Percentiles rank a stretch among this genome's conserved stretches.
These are phyloP conservation scores for Trichosporon sp. DNA, from an alignment of 1,284 basidiomycete genomes.

Conservation along the genomic window DNA sequence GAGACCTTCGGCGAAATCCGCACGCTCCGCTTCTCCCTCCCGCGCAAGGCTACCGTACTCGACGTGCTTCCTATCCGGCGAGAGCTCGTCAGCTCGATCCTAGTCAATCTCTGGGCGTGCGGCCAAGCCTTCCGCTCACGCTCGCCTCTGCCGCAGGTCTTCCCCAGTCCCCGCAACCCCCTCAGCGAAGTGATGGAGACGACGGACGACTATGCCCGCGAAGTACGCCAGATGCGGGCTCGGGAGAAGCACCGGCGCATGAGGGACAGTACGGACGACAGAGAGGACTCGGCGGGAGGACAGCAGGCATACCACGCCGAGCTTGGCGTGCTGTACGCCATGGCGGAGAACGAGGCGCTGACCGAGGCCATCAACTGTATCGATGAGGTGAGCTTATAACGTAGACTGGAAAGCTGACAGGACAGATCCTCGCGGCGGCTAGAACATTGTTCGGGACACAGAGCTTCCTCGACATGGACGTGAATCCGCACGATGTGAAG, in stretches of 20 bases:
- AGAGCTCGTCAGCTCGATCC: conserved; percentile 57
- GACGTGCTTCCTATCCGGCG: conserved; percentile 59
- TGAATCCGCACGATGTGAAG: neutral
- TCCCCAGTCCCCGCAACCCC: conserved; percentile 57
- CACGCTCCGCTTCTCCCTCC: conserved; percentile 54
- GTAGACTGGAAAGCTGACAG: neutral
- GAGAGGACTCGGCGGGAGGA: neutral
- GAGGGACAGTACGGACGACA: conserved; percentile 14
- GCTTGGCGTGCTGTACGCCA: conserved; percentile 53
- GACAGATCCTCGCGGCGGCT: conserved; percentile 50
- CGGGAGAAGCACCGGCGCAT: conserved; percentile 23
- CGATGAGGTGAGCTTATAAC: conserved; percentile 47
- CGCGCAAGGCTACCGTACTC: conserved; percentile 55
- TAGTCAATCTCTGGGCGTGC: conserved; percentile 58
- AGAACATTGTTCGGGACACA: conserved; percentile 53
- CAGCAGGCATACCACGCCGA: conserved; percentile 36
- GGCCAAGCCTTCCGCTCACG: conserved; percentile 58
- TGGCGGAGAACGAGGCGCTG: conserved; percentile 56
- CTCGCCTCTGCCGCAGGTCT: conserved; percentile 58
- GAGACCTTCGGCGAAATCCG: conserved; percentile 56
- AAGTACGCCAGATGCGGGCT: conserved; percentile 31
- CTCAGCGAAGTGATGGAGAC: conserved; percentile 50
- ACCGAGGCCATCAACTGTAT: conserved; percentile 51
- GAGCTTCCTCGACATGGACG: conserved; percentile 39
- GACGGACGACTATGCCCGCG: conserved; percentile 47